Evolutionary conservation across 2,329 filamentous ascomycete genomes (phyloP).

Genomic region (Claviceps sp.): DNA sequence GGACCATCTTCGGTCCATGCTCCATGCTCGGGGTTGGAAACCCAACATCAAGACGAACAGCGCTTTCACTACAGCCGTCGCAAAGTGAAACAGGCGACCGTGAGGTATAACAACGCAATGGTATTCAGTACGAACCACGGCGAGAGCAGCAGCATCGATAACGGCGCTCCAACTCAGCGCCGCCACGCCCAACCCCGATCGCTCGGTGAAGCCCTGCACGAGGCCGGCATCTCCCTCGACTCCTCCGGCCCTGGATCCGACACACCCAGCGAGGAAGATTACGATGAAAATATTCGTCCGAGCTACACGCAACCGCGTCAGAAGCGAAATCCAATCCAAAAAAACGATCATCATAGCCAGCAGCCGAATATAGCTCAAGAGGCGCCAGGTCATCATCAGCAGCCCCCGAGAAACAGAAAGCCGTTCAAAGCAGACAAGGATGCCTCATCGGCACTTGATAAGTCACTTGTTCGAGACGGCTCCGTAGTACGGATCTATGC

Average conservation of each 20-base stretch:
- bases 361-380: background rate
- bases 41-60: background rate
- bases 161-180: background rate
- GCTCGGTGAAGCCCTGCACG: slow-evolving; percentile 16
- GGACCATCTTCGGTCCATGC: background rate
- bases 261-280: slow-evolving; percentile 32
- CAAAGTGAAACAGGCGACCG: background rate
- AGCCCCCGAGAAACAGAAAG: slow-evolving; percentile 1
- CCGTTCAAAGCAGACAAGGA: background rate
- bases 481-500: slow-evolving; percentile 14
- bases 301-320: slow-evolving; percentile 9
- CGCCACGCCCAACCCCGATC: slow-evolving; percentile 9
- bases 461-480: slow-evolving; percentile 12
- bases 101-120: background rate
- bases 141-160: background rate
- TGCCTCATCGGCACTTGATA: background rate
- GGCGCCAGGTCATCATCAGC: background rate
- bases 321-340: background rate
- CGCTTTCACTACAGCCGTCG: background rate
- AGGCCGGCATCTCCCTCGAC: slow-evolving; percentile 13
- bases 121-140: background rate
- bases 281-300: slow-evolving; percentile 24
- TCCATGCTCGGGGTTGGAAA: background rate
- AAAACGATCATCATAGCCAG: background rate
- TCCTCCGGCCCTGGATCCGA: slow-evolving; percentile 18